Conservation (phyloP, 768 basidiomycete species). For the Phanerochaete sordida region DNA sequence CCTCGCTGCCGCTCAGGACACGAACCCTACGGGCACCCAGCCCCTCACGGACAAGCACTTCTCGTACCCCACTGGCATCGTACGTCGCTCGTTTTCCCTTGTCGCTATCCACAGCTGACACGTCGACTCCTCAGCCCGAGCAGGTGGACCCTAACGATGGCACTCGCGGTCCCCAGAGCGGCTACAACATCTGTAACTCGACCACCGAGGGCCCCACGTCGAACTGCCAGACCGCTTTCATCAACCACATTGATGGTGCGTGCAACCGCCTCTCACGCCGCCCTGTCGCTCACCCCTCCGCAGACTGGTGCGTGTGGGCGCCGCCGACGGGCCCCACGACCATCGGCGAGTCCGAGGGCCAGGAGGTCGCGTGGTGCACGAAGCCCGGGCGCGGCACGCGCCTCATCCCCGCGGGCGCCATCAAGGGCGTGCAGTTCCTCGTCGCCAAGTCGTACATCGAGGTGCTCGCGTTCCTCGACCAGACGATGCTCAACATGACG, state of each 20-base stretch:
- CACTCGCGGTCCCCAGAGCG: constrained; percentile 53
- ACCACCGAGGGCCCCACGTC: constrained; percentile 60
- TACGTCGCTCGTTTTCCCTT: constrained; percentile 9
- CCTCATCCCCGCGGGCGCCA: constrained; percentile 59
- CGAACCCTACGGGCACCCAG: constrained; percentile 10
- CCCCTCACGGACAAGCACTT: constrained; percentile 28
- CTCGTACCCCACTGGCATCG: constrained; percentile 21
- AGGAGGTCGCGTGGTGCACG: constrained; percentile 78
- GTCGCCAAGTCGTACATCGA: constrained; percentile 57
- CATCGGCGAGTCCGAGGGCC: constrained; percentile 65
- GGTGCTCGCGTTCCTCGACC: constrained; percentile 62
- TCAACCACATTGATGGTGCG: constrained; percentile 55
- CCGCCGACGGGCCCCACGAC: constrained; percentile 44
- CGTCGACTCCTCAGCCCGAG: constrained; percentile 31
- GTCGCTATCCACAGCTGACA: background rate
- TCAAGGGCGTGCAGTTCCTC: constrained; percentile 63
- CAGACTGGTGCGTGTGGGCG: constrained; percentile 73
- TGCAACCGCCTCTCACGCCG: constrained; percentile 2
- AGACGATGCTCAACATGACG: constrained; percentile 52
- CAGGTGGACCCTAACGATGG: constrained; percentile 41
- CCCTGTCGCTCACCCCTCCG: constrained; percentile 14
- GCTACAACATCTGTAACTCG: constrained; percentile 68
- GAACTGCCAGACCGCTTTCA: constrained; percentile 65
- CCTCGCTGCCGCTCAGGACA: background rate
- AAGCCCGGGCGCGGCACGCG: constrained; percentile 68